A percentile compares a stretch with the other conserved stretches of the same genome.
Evolutionary conservation across 345 rosid genomes (phyloP).

Genomic region (Limnanthes douglasii): DNA sequence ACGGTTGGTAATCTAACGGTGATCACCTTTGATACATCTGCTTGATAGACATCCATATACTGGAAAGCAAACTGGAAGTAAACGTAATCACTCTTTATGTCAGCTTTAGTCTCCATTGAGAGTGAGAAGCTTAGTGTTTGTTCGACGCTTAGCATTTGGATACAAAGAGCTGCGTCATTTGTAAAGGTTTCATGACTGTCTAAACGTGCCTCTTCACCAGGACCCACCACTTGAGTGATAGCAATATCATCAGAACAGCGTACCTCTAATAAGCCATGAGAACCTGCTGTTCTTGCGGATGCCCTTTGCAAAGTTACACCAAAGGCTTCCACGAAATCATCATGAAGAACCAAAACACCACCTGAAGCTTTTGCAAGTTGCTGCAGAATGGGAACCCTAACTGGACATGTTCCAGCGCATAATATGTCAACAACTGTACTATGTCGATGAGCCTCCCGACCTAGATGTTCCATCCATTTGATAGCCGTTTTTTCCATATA

Average conservation of each 20-base stretch:
- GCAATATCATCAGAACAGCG: slow-evolving; percentile 91
- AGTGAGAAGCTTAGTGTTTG: slow-evolving; percentile 88
- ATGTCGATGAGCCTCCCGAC: slow-evolving; percentile 58
- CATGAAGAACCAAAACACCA: slow-evolving; percentile 90
- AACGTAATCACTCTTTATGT: slow-evolving; percentile 52
- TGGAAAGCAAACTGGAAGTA: slow-evolving; percentile 79
- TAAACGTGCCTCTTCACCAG: slow-evolving; percentile 84
- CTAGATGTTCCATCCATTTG: slow-evolving; percentile 80
- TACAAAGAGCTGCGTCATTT: slow-evolving; percentile 42
- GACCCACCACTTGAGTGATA: slow-evolving; percentile 87
- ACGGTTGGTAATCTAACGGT: slow-evolving; percentile 74
- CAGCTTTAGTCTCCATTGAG: slow-evolving; percentile 75
- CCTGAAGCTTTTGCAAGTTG: slow-evolving; percentile 94
- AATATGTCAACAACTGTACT: slow-evolving; percentile 81
- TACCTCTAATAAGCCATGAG: slow-evolving; percentile 78
- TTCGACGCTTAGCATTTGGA: slow-evolving; percentile 85
- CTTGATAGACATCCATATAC: slow-evolving; percentile 71
- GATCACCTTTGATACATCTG: slow-evolving; percentile 73
- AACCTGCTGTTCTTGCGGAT: slow-evolving; percentile 68
- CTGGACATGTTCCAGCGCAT: slow-evolving; percentile 97
- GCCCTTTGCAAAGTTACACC: slow-evolving; percentile 97
- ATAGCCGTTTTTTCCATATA: slow-evolving; percentile 75
- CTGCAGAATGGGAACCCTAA: slow-evolving; percentile 74
- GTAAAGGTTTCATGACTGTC: slow-evolving; percentile 67
- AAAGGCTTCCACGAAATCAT: slow-evolving; percentile 98